A percentile compares a stretch with the other conserved stretches of the same genome.
phyloP scores from a whole-genome alignment of 2,329 filamentous ascomycete species.

The Parastagonospora nodorum region DNA sequence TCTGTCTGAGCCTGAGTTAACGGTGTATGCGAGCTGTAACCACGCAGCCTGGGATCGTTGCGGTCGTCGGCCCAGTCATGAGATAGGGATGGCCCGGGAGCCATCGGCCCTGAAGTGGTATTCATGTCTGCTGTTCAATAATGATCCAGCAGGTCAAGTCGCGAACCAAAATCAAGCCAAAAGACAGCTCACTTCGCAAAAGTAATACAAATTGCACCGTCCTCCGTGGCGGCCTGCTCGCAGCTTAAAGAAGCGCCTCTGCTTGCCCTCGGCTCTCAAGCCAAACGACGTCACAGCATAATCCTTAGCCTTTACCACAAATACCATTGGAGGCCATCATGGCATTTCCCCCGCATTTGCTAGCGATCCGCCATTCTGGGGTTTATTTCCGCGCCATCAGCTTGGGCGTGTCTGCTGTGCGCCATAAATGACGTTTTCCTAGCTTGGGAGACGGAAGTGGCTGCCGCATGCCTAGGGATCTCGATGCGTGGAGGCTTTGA shows the following conservation, averaged over 20 bases:
- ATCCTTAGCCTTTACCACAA: neutral
- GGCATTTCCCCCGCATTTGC: slow-evolving; percentile 10
- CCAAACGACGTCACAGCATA: slow-evolving; percentile 15
- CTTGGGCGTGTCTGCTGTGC: slow-evolving; percentile 8
- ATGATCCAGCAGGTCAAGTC: neutral
- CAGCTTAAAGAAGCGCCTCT: slow-evolving; percentile 9
- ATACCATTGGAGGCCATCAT: slow-evolving; percentile 9
- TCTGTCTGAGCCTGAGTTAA: slow-evolving; percentile 25
- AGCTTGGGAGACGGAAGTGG: neutral
- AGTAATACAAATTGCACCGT: neutral
- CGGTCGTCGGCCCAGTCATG: slow-evolving; percentile 24
- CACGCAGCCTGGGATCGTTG: slow-evolving; percentile 11
- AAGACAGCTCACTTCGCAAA: neutral
- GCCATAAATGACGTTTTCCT: slow-evolving; percentile 19
- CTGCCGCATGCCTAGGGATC: too few species aligned
- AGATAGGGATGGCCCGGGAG: slow-evolving; percentile 20
- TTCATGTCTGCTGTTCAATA: slow-evolving; percentile 4
- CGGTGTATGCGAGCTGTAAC: slow-evolving; percentile 12
- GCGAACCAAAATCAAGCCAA: neutral
- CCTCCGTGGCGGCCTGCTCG: neutral
- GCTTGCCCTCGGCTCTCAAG: slow-evolving; percentile 4
- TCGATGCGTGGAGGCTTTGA: too few species aligned
- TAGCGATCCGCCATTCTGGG: slow-evolving; percentile 5
- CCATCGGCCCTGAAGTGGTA: slow-evolving; percentile 16
- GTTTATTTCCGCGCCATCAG: slow-evolving; percentile 11